Evolutionary conservation across 2,329 filamentous ascomycete species (phyloP).

Genomic region (Verticillium nonalfalfae): DNA sequence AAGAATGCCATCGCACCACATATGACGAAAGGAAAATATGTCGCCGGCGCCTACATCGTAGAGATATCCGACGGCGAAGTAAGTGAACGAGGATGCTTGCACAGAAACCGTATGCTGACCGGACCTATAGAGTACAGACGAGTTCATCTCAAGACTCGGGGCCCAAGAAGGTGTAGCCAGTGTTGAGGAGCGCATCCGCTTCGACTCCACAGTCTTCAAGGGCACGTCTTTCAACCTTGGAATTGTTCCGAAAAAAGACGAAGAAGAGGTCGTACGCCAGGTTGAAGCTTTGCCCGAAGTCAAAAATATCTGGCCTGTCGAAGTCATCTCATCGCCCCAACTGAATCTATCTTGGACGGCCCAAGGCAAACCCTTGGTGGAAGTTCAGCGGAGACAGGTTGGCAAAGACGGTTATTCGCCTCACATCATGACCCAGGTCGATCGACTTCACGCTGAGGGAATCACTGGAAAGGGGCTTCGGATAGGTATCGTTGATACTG

Average conservation of each 20-base stretch:
- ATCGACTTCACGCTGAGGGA: conserved; percentile 41
- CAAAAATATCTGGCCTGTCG: conserved; percentile 43
- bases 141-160: conserved; percentile 7
- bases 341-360: conserved; percentile 35
- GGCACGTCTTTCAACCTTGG: conserved; percentile 46
- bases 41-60: conserved; percentile 47
- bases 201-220: conserved; percentile 24
- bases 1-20: no score
- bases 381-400: conserved; percentile 5
- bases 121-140: conserved; percentile 1
- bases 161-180: conserved; percentile 6
- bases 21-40: neutral
- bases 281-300: conserved; percentile 35
- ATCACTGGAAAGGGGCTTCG: conserved; percentile 43
- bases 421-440: conserved; percentile 51
- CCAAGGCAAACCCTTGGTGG: neutral
- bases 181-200: conserved; percentile 11
- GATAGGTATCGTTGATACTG: conserved; percentile 45
- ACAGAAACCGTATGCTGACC: neutral
- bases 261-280: conserved; percentile 31
- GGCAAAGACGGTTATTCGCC: conserved; percentile 34
- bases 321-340: conserved; percentile 32
- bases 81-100: conserved; percentile 8
- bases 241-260: conserved; percentile 26
- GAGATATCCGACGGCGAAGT: conserved; percentile 45